These are phyloP conservation scores for Cicer bijugum DNA, from an alignment of 306 rosid genomes.

Conservation along the genomic window DNA sequence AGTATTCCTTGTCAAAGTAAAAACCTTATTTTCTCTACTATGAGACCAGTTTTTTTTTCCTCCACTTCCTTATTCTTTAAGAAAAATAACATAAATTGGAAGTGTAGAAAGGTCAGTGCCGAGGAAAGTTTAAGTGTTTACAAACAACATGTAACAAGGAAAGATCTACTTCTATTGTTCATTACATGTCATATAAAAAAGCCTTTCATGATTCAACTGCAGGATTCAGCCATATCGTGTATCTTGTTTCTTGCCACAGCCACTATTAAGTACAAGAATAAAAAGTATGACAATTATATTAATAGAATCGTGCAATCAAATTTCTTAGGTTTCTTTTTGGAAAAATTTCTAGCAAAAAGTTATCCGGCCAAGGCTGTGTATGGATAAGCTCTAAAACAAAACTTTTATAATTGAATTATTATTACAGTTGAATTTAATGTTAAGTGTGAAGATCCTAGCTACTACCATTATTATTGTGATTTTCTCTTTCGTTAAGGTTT, in stretches of 20 bases:
- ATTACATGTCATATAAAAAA: constrained; percentile 13
- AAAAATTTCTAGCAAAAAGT: not conserved
- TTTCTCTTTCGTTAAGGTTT: not conserved
- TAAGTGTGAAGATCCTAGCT: constrained; percentile 19
- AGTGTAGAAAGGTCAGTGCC: not conserved
- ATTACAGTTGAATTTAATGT: not conserved
- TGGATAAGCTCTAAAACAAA: not conserved
- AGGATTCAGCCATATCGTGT: not conserved
- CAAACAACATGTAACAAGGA: constrained; percentile 15
- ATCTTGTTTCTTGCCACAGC: constrained; percentile 6
- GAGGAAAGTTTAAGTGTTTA: constrained; percentile 6
- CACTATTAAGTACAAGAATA: not conserved
- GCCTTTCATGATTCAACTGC: constrained; percentile 17
- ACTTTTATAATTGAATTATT: not conserved
- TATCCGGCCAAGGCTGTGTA: not conserved
- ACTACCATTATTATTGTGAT: not conserved
- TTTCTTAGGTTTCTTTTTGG: not conserved
- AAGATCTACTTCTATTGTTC: constrained; percentile 9
- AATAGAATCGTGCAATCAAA: not conserved
- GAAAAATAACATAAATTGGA: constrained; percentile 14
- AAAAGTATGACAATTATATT: not conserved
- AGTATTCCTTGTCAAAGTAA: constrained; percentile 20
- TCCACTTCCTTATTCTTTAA: not conserved
- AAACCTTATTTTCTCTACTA: constrained; percentile 5
- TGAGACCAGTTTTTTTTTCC: not conserved